phyloP scores from a whole-genome alignment of 257 asterid genomes.

The Fraxinus pennsylvanica region DNA sequence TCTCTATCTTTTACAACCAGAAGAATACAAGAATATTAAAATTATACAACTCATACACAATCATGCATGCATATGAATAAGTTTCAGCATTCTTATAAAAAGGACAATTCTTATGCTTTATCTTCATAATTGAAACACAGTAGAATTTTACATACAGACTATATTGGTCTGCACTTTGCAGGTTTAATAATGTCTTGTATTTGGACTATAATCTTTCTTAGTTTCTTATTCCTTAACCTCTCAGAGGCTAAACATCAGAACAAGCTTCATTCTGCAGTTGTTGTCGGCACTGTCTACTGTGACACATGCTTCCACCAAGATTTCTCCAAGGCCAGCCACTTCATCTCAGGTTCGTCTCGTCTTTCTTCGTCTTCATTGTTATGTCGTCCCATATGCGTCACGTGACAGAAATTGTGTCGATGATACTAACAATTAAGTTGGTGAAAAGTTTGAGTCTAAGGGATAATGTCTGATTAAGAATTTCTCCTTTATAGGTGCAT shows the following conservation, averaged over 20 bases:
- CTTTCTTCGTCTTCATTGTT: slow-evolving; percentile 2
- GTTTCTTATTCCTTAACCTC: slow-evolving; percentile 23
- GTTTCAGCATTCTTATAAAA: neutral
- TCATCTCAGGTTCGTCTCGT: slow-evolving; percentile 59
- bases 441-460: too few relatives aligned
- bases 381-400: too few relatives aligned
- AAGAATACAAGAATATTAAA: slow-evolving; percentile 2
- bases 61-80: slow-evolving; percentile 2
- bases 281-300: slow-evolving; percentile 77
- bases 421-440: too few relatives aligned
- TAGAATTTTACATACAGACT: too few relatives aligned
- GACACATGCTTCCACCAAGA: slow-evolving; percentile 64
- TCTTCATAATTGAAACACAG: neutral
- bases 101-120: slow-evolving; percentile 3
- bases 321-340: slow-evolving; percentile 47
- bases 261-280: slow-evolving; percentile 55
- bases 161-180: neutral
- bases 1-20: slow-evolving; percentile 20
- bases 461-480: neutral
- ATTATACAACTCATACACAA: neutral
- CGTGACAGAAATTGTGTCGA: too few relatives aligned
- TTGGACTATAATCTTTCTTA: slow-evolving; percentile 40
- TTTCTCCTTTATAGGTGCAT: slow-evolving; percentile 56
- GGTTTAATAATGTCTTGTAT: slow-evolving; percentile 40
- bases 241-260: slow-evolving; percentile 45